Evolutionary conservation across 768 basidiomycete species (phyloP).

Genomic region (Tricholoma terreum): DNA sequence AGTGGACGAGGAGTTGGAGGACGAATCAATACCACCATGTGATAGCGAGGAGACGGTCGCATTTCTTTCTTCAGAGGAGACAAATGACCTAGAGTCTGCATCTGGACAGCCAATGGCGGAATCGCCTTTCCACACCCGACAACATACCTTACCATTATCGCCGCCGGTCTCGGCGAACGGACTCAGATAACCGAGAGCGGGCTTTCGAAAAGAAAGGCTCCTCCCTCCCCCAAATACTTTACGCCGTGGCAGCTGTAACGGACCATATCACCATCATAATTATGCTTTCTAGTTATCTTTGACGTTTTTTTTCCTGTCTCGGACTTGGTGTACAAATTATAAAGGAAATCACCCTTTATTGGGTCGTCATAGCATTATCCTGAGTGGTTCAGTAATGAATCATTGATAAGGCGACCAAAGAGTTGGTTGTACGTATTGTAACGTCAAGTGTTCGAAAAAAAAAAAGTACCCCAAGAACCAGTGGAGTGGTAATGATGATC

Average conservation of each 20-base stretch:
- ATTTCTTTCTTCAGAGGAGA: constrained; percentile 41
- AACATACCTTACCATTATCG: constrained; percentile 26
- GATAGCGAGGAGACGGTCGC: constrained; percentile 51
- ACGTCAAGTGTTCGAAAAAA: no score
- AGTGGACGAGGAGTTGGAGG: constrained; percentile 49
- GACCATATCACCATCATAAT: neutral
- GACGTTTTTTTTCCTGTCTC: neutral
- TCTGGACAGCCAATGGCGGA: constrained; percentile 45
- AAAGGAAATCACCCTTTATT: neutral
- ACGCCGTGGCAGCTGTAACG: neutral
- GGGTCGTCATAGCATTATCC: neutral
- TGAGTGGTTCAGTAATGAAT: neutral
- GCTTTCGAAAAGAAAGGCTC: neutral
- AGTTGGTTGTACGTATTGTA: no score
- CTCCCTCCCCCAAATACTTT: neutral
- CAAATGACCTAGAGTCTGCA: constrained; percentile 33
- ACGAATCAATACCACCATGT: constrained; percentile 25
- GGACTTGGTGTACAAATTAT: neutral
- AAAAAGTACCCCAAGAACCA: neutral
- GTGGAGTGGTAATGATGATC: neutral
- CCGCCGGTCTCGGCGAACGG: constrained; percentile 12
- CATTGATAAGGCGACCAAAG: neutral
- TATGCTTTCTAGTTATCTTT: constrained; percentile 1
- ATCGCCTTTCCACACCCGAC: constrained; percentile 36
- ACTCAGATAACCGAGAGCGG: neutral